Evolutionary conservation across 768 basidiomycete species (phyloP).

Genomic region (Stropharia rugosoannulata): DNA sequence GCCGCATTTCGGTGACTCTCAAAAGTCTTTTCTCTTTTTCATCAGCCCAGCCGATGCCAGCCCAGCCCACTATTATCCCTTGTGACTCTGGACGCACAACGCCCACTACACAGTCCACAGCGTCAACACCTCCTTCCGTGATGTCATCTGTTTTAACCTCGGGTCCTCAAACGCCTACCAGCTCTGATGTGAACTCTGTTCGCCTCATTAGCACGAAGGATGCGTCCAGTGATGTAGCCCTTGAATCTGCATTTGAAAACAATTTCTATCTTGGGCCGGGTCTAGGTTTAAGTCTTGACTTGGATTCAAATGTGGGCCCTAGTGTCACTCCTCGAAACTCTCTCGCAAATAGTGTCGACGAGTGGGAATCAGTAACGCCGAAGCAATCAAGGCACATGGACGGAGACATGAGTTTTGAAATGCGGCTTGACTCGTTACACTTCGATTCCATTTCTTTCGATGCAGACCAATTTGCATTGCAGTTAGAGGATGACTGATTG

Average conservation of each 20-base stretch:
- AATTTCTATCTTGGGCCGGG: slow-evolving; percentile 21
- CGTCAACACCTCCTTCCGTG: slow-evolving; percentile 22
- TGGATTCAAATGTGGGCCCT: slow-evolving; percentile 1
- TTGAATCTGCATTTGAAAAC: slow-evolving; percentile 21
- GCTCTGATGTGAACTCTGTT: slow-evolving; percentile 19
- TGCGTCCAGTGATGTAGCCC: slow-evolving; percentile 10
- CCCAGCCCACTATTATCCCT: slow-evolving; percentile 9
- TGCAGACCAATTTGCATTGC: slow-evolving; percentile 44
- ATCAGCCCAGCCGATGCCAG: slow-evolving; percentile 12
- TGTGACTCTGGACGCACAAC: slow-evolving; percentile 21
- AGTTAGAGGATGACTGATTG: not conserved
- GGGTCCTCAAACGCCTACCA: slow-evolving; percentile 35
- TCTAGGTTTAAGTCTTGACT: slow-evolving; percentile 20
- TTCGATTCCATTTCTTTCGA: slow-evolving; percentile 74
- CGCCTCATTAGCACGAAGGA: slow-evolving; percentile 11
- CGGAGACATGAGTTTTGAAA: slow-evolving; percentile 53
- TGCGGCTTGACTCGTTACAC: slow-evolving; percentile 70
- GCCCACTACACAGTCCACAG: slow-evolving; percentile 20
- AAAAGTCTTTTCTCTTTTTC: slow-evolving; percentile 39
- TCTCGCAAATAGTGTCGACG: not conserved
- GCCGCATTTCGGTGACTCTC: slow-evolving; percentile 38
- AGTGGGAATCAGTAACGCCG: slow-evolving; percentile 1
- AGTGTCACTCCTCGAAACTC: slow-evolving; percentile 4
- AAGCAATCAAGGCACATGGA: slow-evolving; percentile 13
- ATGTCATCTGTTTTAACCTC: slow-evolving; percentile 20